Evolutionary conservation across 1,139 yeast genomes (phyloP), one percentile per base, ranked within the genome.

Genomic region (Lodderomyces orthopsilosis): DNA sequence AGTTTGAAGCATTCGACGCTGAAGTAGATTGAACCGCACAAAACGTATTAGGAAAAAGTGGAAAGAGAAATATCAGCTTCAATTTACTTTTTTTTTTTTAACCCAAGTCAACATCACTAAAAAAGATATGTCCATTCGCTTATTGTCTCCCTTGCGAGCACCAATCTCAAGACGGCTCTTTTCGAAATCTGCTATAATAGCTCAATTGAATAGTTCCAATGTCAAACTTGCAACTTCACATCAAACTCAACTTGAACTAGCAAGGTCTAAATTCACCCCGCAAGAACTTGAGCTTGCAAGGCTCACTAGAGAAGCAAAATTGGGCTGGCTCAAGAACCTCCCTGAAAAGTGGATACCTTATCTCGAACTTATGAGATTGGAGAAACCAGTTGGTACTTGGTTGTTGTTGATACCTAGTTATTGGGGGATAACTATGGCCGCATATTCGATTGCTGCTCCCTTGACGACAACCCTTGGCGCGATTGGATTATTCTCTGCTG

Each of bases 351-450:
- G 83, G 79, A 82, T 88, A 38, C 98, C 98, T 0, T 93, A 89
- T 58, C 95, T 96, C 37, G 95, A 89, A 57, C 72, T 94, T 44
- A 83, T 90, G 85, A 73, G 99, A 45, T 65, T 93, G 43, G 98
- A 94, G 56, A 89, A 89, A 53, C 98, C 98, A 0, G 94, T 86
- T 17, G 99, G 98, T 0, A 85, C 98, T 0, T 79, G 88, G 74
- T 70, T 93, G 30, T 68, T 94, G 38, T 79, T 81, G 46, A 70
- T 89, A 37, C 98, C 98, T 0, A 80, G 83, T 19, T 73, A 80
- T 65, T 85, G 93, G 93, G 83, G 88, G 19, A 82, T 85, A 43
- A 77, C 88, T 1, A 85, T 93, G 84, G 98, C 96, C 0, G 93
- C 95, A 0, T 84, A 75, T 52, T 73, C 83, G 50, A 66, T 85